Evolutionary conservation across 768 basidiomycete genomes (phyloP), one percentile per base, ranked within the genome.

Genomic region (Grammothele lineata): DNA sequence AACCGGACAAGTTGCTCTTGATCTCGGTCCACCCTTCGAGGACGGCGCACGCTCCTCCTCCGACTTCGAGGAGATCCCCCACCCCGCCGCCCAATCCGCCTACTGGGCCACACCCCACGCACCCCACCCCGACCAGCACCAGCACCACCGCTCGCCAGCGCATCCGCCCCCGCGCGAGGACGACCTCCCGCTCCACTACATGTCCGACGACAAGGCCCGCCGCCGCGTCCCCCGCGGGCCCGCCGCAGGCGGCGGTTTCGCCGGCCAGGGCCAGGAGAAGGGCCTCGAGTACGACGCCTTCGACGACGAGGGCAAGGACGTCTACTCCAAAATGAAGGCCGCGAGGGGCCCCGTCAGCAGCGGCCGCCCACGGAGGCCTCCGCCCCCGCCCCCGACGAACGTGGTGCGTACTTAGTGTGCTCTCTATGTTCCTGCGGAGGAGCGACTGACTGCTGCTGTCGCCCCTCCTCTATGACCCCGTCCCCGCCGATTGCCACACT

Each of bases 51-150:
- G 71, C 59, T 70, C 76, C 40, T 80, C 80, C 45, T 78, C 77
- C 56, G 86, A 87, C 56, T 87, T 85, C 65, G 85, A 87, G 66
- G 75, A 87, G 61, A 69, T 87, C 50, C 63, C 74, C 12, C 78
- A 87, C 51, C 85, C 85, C 32, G 58, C 55, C 57, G 66, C 54
- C 63, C 66, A 66, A 24, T 55, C 34, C 39, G 37, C 51, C 40
- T 55, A 32, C 66, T 51, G 56, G 66, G 22, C 51, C 18, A n/a
- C n/a, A n/a, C n/a, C n/a, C n/a, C n/a, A n/a, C n/a, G n/a, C n/a
- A n/a, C 63, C 74, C 12, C 78, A 87, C 51, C 85, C 85, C 32
- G 58, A 53, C 57, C 66, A 53, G 63, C 66, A 66, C 66, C 50
- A 54, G 65, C 19, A 45, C 21, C 46, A 53, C 22, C 38, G 37